These are phyloP conservation scores for Hansenula lynferdii DNA, from an alignment of 1,139 yeast genomes.

Conservation along the genomic window DNA sequence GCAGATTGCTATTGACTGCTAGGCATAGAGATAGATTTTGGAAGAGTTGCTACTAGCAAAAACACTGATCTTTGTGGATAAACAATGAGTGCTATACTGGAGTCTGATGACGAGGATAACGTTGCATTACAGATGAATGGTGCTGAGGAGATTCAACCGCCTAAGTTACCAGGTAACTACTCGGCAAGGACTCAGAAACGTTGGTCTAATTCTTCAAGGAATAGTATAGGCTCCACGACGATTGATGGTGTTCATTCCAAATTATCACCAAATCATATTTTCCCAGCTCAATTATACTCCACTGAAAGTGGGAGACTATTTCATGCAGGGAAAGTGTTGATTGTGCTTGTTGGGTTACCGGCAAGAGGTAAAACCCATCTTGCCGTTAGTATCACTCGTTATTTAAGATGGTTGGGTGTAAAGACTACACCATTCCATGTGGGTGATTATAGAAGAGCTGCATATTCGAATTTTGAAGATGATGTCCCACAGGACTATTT, in stretches of 20 bases:
- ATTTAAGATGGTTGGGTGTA: slow-evolving; percentile 93
- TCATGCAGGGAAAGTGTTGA: slow-evolving; percentile 93
- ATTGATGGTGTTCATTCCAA: slow-evolving; percentile 31
- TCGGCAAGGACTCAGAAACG: slow-evolving; percentile 45
- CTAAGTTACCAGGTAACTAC: slow-evolving; percentile 40
- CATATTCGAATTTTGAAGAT: slow-evolving; percentile 31
- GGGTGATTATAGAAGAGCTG: slow-evolving; percentile 81
- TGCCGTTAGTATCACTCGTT: slow-evolving; percentile 86
- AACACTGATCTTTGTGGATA: too few species aligned
- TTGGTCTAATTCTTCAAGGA: slow-evolving; percentile 30
- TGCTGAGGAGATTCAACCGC: slow-evolving; percentile 30
- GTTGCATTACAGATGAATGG: slow-evolving; percentile 15
- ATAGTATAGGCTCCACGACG: slow-evolving; percentile 9
- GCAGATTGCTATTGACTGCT: too few species aligned
- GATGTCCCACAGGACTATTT: slow-evolving; percentile 69
- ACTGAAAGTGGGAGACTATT: slow-evolving; percentile 87
- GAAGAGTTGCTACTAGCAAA: too few species aligned
- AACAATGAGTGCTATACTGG: slow-evolving; percentile 26
- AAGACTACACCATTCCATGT: slow-evolving; percentile 88
- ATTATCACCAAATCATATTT: slow-evolving; percentile 32
- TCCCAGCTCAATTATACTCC: slow-evolving; percentile 87
- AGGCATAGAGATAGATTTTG: too few species aligned
- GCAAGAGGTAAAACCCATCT: slow-evolving; percentile 95
- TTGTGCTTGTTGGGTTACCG: slow-evolving; percentile 89
- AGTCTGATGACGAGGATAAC: slow-evolving; percentile 27